Conservation (phyloP, 225 moss, liverwort and hornwort genomes). For the Marchantia paleacea region DNA sequence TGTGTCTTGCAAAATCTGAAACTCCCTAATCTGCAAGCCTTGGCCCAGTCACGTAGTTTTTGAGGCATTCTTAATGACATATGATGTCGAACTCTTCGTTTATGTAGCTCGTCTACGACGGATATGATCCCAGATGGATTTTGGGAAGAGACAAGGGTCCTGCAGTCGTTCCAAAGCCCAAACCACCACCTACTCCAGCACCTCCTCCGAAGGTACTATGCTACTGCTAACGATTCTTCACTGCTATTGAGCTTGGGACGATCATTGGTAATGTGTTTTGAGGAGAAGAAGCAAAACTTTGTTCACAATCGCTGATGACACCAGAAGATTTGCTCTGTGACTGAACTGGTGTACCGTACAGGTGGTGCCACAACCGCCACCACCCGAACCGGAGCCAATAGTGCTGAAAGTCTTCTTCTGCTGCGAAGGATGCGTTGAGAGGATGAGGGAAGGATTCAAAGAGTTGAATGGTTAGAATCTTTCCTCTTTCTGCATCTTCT, state of each 20-base stretch:
- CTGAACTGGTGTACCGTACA: neutral
- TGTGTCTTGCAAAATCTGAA: too few species aligned
- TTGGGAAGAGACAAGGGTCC: slow-evolving; percentile 44
- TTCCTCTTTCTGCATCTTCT: neutral
- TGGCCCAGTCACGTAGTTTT: too few species aligned
- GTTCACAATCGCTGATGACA: neutral
- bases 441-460: slow-evolving; percentile 10
- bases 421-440: slow-evolving; percentile 35
- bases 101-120: slow-evolving; percentile 39
- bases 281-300: neutral
- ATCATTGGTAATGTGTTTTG: neutral
- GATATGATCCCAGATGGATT: slow-evolving; percentile 41
- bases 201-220: slow-evolving; percentile 14
- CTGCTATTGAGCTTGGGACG: neutral
- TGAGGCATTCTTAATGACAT: too few species aligned
- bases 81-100: too few species aligned
- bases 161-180: slow-evolving; percentile 38
- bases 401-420: slow-evolving; percentile 39
- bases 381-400: slow-evolving; percentile 28
- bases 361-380: neutral
- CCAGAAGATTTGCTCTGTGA: neutral
- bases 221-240: neutral
- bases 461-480: slow-evolving; percentile 30
- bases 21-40: too few species aligned
- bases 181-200: slow-evolving; percentile 21